Conservation (phyloP, 139 green algal species). For the Ostreobium quekettii region DNA sequence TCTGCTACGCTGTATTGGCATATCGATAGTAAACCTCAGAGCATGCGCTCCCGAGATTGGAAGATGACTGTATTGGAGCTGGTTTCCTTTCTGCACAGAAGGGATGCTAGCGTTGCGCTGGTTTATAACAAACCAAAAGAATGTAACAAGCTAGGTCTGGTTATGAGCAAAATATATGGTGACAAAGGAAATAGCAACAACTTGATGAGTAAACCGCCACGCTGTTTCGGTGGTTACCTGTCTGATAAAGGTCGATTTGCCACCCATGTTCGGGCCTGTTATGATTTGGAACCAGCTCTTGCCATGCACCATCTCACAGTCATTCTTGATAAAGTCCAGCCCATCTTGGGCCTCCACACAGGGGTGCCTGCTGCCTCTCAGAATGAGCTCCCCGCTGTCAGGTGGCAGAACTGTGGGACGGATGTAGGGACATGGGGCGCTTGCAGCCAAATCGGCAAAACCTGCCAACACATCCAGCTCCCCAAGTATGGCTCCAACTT, state of each 20-base stretch:
- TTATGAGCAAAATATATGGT: no score
- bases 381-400: slow-evolving; percentile 21
- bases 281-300: slow-evolving; percentile 93
- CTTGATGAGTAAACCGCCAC: no score
- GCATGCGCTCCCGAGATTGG: no score
- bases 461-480: slow-evolving; percentile 85
- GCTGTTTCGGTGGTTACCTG: slow-evolving; percentile 48
- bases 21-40: no score
- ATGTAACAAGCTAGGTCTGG: no score
- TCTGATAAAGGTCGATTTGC: slow-evolving; percentile 94
- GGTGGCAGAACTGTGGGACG: slow-evolving; percentile 34
- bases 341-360: slow-evolving; percentile 80
- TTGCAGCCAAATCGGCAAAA: slow-evolving; percentile 83
- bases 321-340: slow-evolving; percentile 84
- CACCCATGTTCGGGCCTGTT: slow-evolving; percentile 99
- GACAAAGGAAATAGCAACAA: no score
- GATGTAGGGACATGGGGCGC: slow-evolving; percentile 65
- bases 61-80: no score
- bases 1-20: no score
- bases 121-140: no score
- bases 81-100: no score
- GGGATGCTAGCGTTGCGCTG: no score
- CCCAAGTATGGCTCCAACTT: slow-evolving; percentile 55
- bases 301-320: slow-evolving; percentile 58
- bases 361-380: slow-evolving; percentile 71